These are phyloP conservation scores for Geosmithia morbida DNA, from an alignment of 2,329 filamentous ascomycete genomes.

Conservation along the genomic window DNA sequence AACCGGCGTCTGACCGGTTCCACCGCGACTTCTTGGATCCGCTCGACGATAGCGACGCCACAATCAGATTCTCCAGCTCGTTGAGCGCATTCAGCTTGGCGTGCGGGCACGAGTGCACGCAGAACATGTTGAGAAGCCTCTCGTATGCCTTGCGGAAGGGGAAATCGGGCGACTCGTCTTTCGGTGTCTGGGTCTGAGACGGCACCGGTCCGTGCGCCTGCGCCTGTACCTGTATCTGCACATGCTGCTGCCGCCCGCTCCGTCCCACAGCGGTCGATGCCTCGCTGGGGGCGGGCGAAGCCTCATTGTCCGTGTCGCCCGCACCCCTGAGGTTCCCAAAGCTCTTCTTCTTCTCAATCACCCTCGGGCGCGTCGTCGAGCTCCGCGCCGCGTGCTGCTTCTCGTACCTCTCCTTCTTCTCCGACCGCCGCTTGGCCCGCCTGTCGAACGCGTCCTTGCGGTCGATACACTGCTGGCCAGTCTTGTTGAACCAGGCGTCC, in stretches of 20 bases:
- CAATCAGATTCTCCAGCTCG: conserved; percentile 70
- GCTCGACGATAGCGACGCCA: conserved; percentile 46
- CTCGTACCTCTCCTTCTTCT: conserved; percentile 24
- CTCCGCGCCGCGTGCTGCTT: conserved; percentile 22
- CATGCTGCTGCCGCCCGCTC: neutral
- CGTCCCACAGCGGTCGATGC: neutral
- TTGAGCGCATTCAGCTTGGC: conserved; percentile 71
- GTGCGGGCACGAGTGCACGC: conserved; percentile 76
- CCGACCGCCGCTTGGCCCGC: conserved; percentile 23
- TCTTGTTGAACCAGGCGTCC: conserved; percentile 66
- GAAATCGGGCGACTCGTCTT: conserved; percentile 36
- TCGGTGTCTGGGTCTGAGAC: neutral
- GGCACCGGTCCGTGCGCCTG: too few species aligned
- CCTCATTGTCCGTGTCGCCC: conserved; percentile 19
- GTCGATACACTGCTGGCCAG: conserved; percentile 53
- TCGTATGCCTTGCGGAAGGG: conserved; percentile 71
- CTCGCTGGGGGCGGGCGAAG: conserved; percentile 3
- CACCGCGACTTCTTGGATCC: conserved; percentile 18
- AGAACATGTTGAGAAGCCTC: conserved; percentile 71
- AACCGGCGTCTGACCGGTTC: conserved; percentile 20
- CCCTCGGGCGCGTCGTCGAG: conserved; percentile 29
- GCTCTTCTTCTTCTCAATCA: conserved; percentile 53
- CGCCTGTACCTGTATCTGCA: too few species aligned
- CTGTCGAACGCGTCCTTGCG: conserved; percentile 39
- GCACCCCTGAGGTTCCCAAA: conserved; percentile 47